Conservation (phyloP, 176 grass and related monocot species). For the Puya raimondii region DNA sequence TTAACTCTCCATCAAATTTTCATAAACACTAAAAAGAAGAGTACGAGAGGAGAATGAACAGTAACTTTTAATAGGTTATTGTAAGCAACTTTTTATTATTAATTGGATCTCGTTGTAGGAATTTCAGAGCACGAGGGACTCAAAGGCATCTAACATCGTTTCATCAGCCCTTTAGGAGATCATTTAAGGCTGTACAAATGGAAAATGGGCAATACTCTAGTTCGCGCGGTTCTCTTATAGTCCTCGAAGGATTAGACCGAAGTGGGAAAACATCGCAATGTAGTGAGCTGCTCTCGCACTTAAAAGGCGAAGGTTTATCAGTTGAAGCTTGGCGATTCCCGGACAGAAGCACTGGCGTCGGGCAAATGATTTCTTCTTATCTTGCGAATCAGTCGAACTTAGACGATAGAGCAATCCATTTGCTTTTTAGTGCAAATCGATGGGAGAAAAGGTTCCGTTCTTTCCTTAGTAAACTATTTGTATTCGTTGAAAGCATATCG, state of each 20-base stretch:
- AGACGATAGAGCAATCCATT: constrained; percentile 8
- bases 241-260: constrained; percentile 8
- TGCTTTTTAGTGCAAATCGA: constrained; percentile 14
- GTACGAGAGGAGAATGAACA: no score
- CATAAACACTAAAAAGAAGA: no score
- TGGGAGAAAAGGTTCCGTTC: constrained; percentile 2
- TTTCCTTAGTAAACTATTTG: neutral
- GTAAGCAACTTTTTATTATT: no score
- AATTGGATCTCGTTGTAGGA: no score
- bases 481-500: neutral
- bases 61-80: no score
- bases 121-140: no score
- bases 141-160: no score
- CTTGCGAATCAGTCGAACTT: neutral
- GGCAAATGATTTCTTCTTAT: constrained; percentile 1
- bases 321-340: constrained; percentile 8
- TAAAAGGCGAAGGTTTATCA: neutral
- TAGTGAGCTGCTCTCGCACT: neutral
- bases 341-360: constrained; percentile 2
- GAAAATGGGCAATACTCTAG: neutral
- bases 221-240: constrained; percentile 4
- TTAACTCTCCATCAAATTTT: no score
- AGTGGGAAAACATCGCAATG: constrained; percentile 8
- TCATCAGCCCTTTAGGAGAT: no score
- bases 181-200: neutral